Conservation (phyloP, 2,329 filamentous ascomycete species). For the Pseudocercospora crystallina region DNA sequence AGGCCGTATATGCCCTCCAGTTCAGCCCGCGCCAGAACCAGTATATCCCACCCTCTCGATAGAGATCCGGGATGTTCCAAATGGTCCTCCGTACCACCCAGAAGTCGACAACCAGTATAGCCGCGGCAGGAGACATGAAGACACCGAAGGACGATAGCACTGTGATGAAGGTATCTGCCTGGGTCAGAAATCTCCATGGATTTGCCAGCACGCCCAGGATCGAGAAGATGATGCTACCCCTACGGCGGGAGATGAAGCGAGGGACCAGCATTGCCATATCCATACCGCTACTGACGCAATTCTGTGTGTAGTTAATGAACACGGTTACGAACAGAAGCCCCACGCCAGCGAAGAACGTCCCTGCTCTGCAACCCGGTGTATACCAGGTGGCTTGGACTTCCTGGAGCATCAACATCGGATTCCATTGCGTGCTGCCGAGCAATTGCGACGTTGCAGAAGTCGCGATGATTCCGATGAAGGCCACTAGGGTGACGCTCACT, state of each 20-base stretch:
- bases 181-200: constrained; percentile 29
- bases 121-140: constrained; percentile 29
- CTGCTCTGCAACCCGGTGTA: constrained; percentile 25
- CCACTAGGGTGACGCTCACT: background rate
- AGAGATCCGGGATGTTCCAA: constrained; percentile 31
- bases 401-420: constrained; percentile 25
- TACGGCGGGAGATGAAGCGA: constrained; percentile 18
- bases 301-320: constrained; percentile 29
- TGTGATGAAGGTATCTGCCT: constrained; percentile 28
- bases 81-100: constrained; percentile 26
- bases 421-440: constrained; percentile 26
- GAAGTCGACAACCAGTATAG: constrained; percentile 30
- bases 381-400: constrained; percentile 20
- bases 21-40: constrained; percentile 30
- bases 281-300: constrained; percentile 31
- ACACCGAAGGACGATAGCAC: constrained; percentile 32
- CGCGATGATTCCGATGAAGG: constrained; percentile 8
- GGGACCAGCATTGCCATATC: constrained; percentile 30
- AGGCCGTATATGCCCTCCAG: constrained; percentile 19
- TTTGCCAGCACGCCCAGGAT: constrained; percentile 25
- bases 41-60: constrained; percentile 24
- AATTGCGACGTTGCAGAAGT: constrained; percentile 20
- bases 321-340: constrained; percentile 27
- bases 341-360: constrained; percentile 32
- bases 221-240: constrained; percentile 28